Evolutionary conservation across 2,329 filamentous ascomycete genomes (phyloP).

Genomic region (Fusarium sp.): DNA sequence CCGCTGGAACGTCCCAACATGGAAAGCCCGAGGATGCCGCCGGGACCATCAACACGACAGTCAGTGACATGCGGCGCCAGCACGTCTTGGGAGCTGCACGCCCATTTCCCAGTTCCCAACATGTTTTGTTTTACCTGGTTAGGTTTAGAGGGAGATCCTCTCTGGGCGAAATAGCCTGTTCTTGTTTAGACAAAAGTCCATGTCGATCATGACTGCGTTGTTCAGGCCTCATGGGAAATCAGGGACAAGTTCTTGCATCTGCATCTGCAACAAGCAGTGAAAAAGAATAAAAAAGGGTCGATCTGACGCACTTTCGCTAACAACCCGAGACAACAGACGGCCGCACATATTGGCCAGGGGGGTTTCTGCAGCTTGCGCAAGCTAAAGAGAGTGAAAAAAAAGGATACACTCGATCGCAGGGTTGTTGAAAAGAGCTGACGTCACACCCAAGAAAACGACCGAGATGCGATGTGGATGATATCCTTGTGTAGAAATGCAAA

Average conservation of each 20-base stretch:
- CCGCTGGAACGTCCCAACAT: conserved; percentile 41
- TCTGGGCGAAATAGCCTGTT: conserved; percentile 7
- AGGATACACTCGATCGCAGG: conserved; percentile 18
- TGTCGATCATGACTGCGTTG: conserved; percentile 31
- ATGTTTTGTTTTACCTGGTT: not conserved
- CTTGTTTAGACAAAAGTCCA: not conserved
- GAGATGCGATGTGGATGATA: conserved; percentile 18
- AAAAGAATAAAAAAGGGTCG: conserved; percentile 4
- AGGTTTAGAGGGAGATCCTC: not conserved
- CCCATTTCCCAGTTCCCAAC: conserved; percentile 4
- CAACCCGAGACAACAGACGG: conserved; percentile 31
- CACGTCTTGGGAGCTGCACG: not conserved
- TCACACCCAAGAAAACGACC: conserved; percentile 36
- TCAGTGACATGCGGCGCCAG: not conserved
- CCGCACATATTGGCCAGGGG: conserved; percentile 12
- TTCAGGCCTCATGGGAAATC: not conserved
- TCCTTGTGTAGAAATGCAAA: conserved; percentile 6
- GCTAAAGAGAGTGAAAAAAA: not conserved
- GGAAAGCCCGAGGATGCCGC: conserved; percentile 47
- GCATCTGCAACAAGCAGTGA: not conserved
- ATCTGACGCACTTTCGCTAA: conserved; percentile 26
- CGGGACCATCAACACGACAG: not conserved
- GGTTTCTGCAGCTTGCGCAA: conserved; percentile 21
- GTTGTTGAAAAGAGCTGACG: conserved; percentile 40
- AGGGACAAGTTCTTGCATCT: conserved; percentile 1